phyloP scores from a whole-genome alignment of 106 monocot species.

The Cymbidium sinense region DNA sequence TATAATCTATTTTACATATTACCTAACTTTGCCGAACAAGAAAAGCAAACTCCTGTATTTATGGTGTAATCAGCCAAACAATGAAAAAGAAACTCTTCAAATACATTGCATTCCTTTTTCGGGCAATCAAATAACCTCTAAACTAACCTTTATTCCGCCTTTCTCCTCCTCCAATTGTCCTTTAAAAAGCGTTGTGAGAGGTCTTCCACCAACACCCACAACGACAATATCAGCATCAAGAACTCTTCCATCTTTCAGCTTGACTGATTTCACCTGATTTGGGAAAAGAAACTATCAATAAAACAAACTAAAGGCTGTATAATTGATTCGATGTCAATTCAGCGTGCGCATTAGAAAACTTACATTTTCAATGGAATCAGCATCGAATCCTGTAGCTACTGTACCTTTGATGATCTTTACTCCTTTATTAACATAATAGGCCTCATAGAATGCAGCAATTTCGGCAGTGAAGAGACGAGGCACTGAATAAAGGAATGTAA shows the following conservation, averaged over 20 bases:
- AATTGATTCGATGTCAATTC: background rate
- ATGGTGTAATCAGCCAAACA: too few relatives aligned
- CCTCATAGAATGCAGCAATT: conserved; percentile 76
- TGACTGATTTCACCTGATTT: conserved; percentile 56
- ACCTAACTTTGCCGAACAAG: too few relatives aligned
- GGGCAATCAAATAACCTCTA: too few relatives aligned
- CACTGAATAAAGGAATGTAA: conserved; percentile 42
- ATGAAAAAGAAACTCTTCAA: too few relatives aligned
- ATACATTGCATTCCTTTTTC: too few relatives aligned
- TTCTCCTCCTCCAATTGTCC: conserved; percentile 77
- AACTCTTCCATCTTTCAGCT: conserved; percentile 65
- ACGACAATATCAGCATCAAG: conserved; percentile 70
- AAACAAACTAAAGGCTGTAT: background rate
- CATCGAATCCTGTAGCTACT: conserved; percentile 57
- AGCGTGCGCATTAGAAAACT: conserved; percentile 1
- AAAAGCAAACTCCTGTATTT: too few relatives aligned
- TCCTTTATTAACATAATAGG: conserved; percentile 60
- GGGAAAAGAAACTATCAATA: background rate
- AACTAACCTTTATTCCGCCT: conserved; percentile 70
- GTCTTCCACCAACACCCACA: conserved; percentile 66
- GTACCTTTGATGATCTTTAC: conserved; percentile 61
- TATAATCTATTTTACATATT: too few relatives aligned
- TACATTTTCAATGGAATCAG: conserved; percentile 50
- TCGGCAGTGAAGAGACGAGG: conserved; percentile 85
- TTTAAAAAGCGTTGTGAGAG: conserved; percentile 54